Percentiles rank a stretch among this genome's conserved stretches.
Conservation (phyloP, 1,139 yeast species). For the Diutina sp. region DNA sequence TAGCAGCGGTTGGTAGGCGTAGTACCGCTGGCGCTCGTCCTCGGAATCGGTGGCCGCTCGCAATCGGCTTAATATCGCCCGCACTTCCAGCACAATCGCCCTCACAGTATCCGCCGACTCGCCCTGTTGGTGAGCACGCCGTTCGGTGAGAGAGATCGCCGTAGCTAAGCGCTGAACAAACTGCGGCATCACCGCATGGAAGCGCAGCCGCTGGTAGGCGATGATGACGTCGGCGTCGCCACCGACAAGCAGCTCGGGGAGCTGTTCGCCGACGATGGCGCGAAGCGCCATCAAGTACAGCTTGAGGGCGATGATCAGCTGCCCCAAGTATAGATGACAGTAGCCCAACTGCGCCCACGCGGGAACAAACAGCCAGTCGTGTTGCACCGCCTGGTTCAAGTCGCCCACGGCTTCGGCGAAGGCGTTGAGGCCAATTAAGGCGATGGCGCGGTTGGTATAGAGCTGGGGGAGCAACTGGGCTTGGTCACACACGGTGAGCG, state of each 20-base stretch:
- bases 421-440: conserved; percentile 30
- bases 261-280: conserved; percentile 19
- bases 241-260: conserved; percentile 15
- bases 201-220: conserved; percentile 13
- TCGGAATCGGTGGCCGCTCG: conserved; percentile 12
- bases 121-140: conserved; percentile 26
- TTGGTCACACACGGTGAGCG: conserved; percentile 11
- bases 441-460: conserved; percentile 28
- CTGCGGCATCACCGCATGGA: conserved; percentile 21
- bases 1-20: conserved; percentile 10
- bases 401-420: conserved; percentile 29
- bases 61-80: conserved; percentile 15
- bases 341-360: conserved; percentile 37
- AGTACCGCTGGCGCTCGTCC: conserved; percentile 18
- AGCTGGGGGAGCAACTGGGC: conserved; percentile 16
- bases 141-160: conserved; percentile 25
- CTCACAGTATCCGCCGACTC: conserved; percentile 13
- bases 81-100: conserved; percentile 15
- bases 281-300: conserved; percentile 23
- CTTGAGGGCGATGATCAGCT: conserved; percentile 19
- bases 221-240: conserved; percentile 7
- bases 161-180: conserved; percentile 25
- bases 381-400: conserved; percentile 18
- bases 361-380: conserved; percentile 24
- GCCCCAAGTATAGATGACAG: conserved; percentile 32